Conservation (phyloP, 805 yeast species). For the Starmerella bombi region DNA sequence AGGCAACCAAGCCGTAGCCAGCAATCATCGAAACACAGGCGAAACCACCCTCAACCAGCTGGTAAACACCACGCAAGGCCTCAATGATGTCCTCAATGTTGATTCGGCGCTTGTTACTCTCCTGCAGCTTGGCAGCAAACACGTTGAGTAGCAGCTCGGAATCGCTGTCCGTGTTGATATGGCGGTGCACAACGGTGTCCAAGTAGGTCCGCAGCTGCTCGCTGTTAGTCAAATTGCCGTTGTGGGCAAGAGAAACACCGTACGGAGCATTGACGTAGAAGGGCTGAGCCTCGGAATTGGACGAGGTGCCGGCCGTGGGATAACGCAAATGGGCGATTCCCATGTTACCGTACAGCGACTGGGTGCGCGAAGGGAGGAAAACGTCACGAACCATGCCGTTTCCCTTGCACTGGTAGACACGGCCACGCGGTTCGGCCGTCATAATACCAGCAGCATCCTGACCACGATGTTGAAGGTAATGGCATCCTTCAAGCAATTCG, state of each 20-base stretch:
- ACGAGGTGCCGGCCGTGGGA: slow-evolving; percentile 94
- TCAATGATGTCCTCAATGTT: slow-evolving; percentile 77
- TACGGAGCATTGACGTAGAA: slow-evolving; percentile 95
- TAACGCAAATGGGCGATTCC: slow-evolving; percentile 90
- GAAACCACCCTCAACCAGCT: slow-evolving; percentile 84
- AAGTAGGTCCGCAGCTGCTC: slow-evolving; percentile 59
- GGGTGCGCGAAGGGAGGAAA: slow-evolving; percentile 70
- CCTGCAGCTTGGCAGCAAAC: slow-evolving; percentile 83
- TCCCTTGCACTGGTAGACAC: slow-evolving; percentile 95
- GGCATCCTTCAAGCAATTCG: slow-evolving; percentile 81
- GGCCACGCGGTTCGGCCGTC: slow-evolving; percentile 86
- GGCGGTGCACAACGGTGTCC: slow-evolving; percentile 92
- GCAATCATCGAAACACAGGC: slow-evolving; percentile 93
- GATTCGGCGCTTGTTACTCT: slow-evolving; percentile 84
- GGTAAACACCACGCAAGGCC: slow-evolving; percentile 73
- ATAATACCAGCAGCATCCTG: slow-evolving; percentile 99
- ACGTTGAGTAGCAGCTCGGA: slow-evolving; percentile 80
- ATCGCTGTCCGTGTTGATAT: slow-evolving; percentile 93
- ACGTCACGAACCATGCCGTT: slow-evolving; percentile 98
- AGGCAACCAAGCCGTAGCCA: slow-evolving; percentile 89
- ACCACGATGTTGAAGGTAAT: slow-evolving; percentile 91
- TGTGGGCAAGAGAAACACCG: slow-evolving; percentile 81
- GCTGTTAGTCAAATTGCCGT: slow-evolving; percentile 89
- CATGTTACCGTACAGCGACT: slow-evolving; percentile 77
- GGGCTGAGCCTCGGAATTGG: slow-evolving; percentile 96